Conservation (phyloP, 139 green algal genomes). For the Coelastrella sp. region DNA sequence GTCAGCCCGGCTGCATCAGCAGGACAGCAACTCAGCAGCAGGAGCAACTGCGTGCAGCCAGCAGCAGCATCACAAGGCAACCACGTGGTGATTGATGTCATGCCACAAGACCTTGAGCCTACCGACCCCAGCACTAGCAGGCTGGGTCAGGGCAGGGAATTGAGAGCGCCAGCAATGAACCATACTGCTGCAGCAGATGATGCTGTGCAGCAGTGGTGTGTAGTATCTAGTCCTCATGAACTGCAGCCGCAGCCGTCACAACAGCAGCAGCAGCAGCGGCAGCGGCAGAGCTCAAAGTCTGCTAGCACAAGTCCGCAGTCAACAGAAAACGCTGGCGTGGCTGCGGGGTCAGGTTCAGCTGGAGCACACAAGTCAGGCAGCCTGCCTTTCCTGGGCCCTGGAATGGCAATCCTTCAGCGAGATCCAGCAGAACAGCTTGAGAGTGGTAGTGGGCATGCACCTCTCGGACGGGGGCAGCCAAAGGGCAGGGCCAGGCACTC, state of each 20-base stretch:
- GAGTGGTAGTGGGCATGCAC: neutral
- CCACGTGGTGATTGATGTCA: too few species aligned
- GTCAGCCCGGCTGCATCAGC: neutral
- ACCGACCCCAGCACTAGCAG: too few species aligned
- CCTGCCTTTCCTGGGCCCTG: too few species aligned
- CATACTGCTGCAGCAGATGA: too few species aligned
- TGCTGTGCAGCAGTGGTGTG: too few species aligned
- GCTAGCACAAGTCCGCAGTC: neutral
- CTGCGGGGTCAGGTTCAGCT: neutral
- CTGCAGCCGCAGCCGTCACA: conserved; percentile 9
- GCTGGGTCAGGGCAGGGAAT: too few species aligned
- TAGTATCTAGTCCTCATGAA: neutral
- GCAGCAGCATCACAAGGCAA: neutral
- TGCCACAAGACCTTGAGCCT: too few species aligned
- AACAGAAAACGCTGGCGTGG: neutral
- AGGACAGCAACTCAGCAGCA: neutral
- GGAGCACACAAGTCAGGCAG: neutral
- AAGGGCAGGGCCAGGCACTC: neutral
- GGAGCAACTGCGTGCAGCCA: neutral
- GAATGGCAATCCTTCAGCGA: too few species aligned
- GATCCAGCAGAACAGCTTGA: too few species aligned
- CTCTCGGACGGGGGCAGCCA: neutral
- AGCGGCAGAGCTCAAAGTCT: neutral
- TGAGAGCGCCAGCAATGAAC: too few species aligned
- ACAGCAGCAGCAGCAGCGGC: neutral